Evolutionary conservation across 306 rosid genomes (phyloP), one percentile per base, ranked within the genome.

Genomic region (Calophaca sinica): DNA sequence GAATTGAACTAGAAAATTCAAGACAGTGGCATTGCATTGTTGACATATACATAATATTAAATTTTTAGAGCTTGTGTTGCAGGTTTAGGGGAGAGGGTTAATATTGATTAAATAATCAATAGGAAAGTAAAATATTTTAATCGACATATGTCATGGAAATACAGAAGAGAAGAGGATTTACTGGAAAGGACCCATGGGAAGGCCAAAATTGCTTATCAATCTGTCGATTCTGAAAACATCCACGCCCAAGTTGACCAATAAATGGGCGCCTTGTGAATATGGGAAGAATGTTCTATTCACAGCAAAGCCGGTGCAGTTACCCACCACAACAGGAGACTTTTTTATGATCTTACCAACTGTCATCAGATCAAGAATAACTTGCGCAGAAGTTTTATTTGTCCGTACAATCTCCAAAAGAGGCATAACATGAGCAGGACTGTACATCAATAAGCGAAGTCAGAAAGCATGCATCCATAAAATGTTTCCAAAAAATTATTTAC

Each of bases 391-490:
- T 82, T 61, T 88, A 68, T 92, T 74, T 2, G 98, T 90, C 76
- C 99, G 90, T 32, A 96, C 93, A 81, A 96, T 90, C 86, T 96
- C 99, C 77, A 96, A 84, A 71, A 96, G 99, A 12, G 97, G 98
- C 99, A 96, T 96, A 69, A 96, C 83, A 66, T 96, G 98, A 73
- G 99, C 99, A 84, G 99, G 99, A 64, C 99, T 96, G 96, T 42
- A 63, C 79, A 87, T 80, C 64, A 81, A 74, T 75, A 82, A 80
- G 49, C 14, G 2, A 74, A 32, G 68, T 63, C 60, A 88, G 80
- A 77, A 58, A 28, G 26, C 0, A 20, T 0, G 26, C 52, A 49
- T 38, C 68, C 50, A 78, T 6, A 33, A 58, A 76, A 54, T 12
- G 28, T 29, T 58, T 51, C 15, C 53, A 70, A 57, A 70, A 58